phyloP scores from a whole-genome alignment of 225 moss, liverwort and hornwort species.

The Climacium dendroides region DNA sequence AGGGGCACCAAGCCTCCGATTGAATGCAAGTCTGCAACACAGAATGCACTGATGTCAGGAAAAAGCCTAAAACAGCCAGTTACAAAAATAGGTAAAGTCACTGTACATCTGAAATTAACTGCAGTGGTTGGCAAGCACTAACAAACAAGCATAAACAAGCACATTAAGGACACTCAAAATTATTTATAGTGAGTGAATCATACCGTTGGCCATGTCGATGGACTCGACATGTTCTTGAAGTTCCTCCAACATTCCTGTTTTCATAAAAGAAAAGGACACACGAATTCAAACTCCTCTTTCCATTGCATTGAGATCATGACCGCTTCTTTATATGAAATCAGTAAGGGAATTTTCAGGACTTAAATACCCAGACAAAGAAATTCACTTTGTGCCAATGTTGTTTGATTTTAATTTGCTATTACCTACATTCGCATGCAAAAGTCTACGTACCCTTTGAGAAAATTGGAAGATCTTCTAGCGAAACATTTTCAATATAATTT shows the following conservation, averaged over 20 bases:
- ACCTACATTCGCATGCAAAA: neutral
- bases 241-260: conserved; percentile 90
- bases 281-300: neutral
- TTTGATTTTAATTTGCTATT: neutral
- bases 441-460: neutral
- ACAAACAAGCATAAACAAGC: neutral
- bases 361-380: neutral
- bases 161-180: neutral
- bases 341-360: neutral
- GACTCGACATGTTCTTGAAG: conserved; percentile 95
- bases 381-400: neutral
- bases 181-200: neutral
- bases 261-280: neutral
- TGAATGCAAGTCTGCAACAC: conserved; percentile 64
- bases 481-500: neutral
- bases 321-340: neutral
- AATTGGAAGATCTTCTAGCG: neutral
- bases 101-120: neutral
- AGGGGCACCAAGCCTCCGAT: conserved; percentile 82
- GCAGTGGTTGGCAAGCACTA: neutral
- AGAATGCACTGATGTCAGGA: neutral
- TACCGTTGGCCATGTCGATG: conserved; percentile 94
- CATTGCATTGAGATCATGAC: neutral
- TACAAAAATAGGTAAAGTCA: neutral
- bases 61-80: neutral